A percentile compares a stretch with the other conserved stretches of the same genome.
Evolutionary conservation across 768 basidiomycete species (phyloP).

Genomic region (Coprinellus micaceus): DNA sequence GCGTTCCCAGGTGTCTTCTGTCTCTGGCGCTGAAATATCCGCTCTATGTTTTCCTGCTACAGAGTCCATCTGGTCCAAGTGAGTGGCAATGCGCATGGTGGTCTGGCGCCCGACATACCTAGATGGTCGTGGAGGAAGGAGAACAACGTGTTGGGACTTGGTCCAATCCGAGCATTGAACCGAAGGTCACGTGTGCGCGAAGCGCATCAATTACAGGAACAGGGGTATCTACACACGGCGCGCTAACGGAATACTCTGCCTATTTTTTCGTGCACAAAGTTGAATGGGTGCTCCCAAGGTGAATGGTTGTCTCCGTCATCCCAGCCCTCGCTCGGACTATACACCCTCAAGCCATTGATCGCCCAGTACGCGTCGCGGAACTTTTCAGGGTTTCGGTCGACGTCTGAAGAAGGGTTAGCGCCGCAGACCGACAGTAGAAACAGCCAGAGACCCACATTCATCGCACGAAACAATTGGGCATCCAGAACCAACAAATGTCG

Average conservation of each 20-base stretch:
- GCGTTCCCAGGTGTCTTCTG: conserved; percentile 78
- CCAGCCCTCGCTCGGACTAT: conserved; percentile 24
- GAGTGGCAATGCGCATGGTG: too few relatives aligned
- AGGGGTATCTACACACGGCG: neutral
- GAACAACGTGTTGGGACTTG: neutral
- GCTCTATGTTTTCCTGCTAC: conserved; percentile 39
- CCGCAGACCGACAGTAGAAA: neutral
- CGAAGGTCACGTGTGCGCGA: neutral
- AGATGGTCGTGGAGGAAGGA: neutral
- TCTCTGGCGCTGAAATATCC: conserved; percentile 47
- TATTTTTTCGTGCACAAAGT: neutral
- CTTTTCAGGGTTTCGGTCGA: conserved; percentile 52
- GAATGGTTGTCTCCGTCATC: neutral
- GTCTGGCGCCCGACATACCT: neutral
- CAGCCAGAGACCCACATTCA: conserved; percentile 39
- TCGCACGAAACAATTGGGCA: conserved; percentile 39
- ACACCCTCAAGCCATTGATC: conserved; percentile 58
- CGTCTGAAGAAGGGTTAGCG: conserved; percentile 35
- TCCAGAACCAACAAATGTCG: conserved; percentile 35
- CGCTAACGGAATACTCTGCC: too few relatives aligned
- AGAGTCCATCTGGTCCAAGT: conserved; percentile 9
- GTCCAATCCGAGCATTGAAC: neutral
- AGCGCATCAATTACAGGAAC: neutral
- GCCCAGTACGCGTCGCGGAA: conserved; percentile 71
- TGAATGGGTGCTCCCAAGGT: neutral